phyloP scores from a whole-genome alignment of 2,329 filamentous ascomycete species.

The Plectosphaerella plurivora region DNA sequence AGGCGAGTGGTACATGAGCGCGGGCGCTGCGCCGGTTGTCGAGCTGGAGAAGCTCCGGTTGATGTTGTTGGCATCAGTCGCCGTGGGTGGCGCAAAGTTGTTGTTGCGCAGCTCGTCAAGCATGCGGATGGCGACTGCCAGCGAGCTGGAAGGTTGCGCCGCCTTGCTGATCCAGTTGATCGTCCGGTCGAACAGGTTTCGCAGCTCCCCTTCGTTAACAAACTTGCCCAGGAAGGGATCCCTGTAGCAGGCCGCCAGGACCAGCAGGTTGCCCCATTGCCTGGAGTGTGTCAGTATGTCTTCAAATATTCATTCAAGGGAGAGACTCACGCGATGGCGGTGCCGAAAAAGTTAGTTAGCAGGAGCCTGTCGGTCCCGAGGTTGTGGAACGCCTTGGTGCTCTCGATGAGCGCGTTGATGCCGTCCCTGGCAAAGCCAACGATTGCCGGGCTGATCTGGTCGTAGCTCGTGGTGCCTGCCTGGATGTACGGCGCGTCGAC shows the following conservation, averaged over 20 bases:
- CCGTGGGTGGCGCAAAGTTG: slow-evolving; percentile 29
- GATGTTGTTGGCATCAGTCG: slow-evolving; percentile 1
- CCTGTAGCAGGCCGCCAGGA: slow-evolving; percentile 76
- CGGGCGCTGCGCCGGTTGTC: slow-evolving; percentile 15
- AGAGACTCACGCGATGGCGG: slow-evolving; percentile 81
- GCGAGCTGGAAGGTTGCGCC: slow-evolving; percentile 68
- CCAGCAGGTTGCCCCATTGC: slow-evolving; percentile 94
- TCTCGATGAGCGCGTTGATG: slow-evolving; percentile 72
- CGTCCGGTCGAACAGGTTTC: slow-evolving; percentile 64
- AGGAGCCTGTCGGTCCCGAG: slow-evolving; percentile 65
- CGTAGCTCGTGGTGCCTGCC: slow-evolving; percentile 22
- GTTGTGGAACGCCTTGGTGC: slow-evolving; percentile 75
- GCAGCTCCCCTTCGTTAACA: slow-evolving; percentile 52
- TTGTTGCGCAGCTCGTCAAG: slow-evolving; percentile 52
- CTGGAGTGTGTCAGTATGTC: slow-evolving; percentile 36
- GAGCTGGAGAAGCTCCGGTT: slow-evolving; percentile 40
- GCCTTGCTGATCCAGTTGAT: slow-evolving; percentile 71
- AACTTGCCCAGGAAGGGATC: slow-evolving; percentile 57
- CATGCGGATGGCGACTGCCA: slow-evolving; percentile 71
- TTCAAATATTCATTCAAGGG: neutral
- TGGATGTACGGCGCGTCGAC: slow-evolving; percentile 30
- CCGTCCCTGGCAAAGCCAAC: slow-evolving; percentile 56
- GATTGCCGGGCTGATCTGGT: slow-evolving; percentile 39
- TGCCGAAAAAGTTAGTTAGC: slow-evolving; percentile 95
- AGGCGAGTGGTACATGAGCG: neutral